Percentiles rank a stretch among this genome's conserved stretches.
Evolutionary conservation across 495 filamentous ascomycete species (phyloP).

Genomic region (Entonaema liquescens): DNA sequence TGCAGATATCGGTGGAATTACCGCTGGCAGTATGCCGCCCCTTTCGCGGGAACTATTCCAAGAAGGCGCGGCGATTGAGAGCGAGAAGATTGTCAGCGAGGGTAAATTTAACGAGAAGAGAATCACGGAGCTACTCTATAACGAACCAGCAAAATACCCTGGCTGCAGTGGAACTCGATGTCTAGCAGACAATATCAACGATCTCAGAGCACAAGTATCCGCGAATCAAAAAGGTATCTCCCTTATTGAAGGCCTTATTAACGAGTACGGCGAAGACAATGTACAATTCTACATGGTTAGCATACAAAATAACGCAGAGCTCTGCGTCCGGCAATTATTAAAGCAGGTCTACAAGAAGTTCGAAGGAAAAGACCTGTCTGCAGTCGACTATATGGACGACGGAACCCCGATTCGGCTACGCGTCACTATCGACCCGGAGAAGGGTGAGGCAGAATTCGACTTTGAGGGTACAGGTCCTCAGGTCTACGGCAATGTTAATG

Average conservation of each 20-base stretch:
- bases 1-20: slow-evolving; percentile 95
- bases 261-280: slow-evolving; percentile 87
- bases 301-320: slow-evolving; percentile 92
- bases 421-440: slow-evolving; percentile 80
- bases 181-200: slow-evolving; percentile 92
- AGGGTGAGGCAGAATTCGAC: slow-evolving; percentile 90
- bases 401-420: slow-evolving; percentile 87
- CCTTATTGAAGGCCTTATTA: slow-evolving; percentile 83
- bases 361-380: slow-evolving; percentile 74
- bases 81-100: slow-evolving; percentile 91
- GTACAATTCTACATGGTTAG: slow-evolving; percentile 96
- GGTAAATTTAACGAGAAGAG: slow-evolving; percentile 89
- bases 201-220: slow-evolving; percentile 94
- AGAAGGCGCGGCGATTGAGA: slow-evolving; percentile 93
- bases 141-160: slow-evolving; percentile 83
- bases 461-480: slow-evolving; percentile 91
- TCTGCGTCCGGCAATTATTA: slow-evolving; percentile 84
- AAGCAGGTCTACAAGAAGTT: slow-evolving; percentile 80
- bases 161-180: slow-evolving; percentile 92
- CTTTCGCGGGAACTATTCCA: slow-evolving; percentile 93
- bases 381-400: slow-evolving; percentile 93
- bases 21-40: slow-evolving; percentile 96
- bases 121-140: slow-evolving; percentile 81
- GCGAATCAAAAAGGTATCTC: slow-evolving; percentile 96
- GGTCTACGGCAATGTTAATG: slow-evolving; percentile 95